Evolutionary conservation across 305 asterid species (phyloP).

Genomic region (Fraxinus platypoda): DNA sequence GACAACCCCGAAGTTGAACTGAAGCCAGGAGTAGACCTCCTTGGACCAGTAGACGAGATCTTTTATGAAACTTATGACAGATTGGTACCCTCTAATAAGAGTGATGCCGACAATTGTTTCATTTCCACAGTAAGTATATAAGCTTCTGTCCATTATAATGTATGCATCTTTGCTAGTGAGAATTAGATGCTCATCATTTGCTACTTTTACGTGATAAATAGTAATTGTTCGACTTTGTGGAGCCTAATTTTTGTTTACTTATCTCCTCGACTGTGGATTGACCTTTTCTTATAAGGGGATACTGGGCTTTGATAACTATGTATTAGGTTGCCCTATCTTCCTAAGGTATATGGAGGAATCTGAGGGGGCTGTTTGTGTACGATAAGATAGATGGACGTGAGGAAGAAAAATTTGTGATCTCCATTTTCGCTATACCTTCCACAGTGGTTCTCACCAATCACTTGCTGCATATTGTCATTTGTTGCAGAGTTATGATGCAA

Average conservation of each 20-base stretch:
- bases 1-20: constrained; percentile 80
- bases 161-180: background rate
- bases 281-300: background rate
- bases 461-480: background rate
- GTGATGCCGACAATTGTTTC: constrained; percentile 60
- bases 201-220: background rate
- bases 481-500: constrained; percentile 82
- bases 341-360: background rate
- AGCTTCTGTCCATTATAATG: background rate
- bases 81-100: constrained; percentile 54
- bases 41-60: constrained; percentile 84
- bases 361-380: background rate
- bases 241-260: background rate
- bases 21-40: constrained; percentile 89
- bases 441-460: background rate
- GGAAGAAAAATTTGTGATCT: background rate
- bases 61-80: constrained; percentile 83
- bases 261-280: background rate
- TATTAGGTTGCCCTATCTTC: background rate
- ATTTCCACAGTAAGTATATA: constrained; percentile 54
- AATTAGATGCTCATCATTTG: background rate
- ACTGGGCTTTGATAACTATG: background rate
- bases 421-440: background rate
- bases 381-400: background rate
- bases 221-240: background rate